Evolutionary conservation across 306 rosid species (phyloP), one percentile per base, ranked within the genome.

Genomic region (Sphenostylis stenocarpa): DNA sequence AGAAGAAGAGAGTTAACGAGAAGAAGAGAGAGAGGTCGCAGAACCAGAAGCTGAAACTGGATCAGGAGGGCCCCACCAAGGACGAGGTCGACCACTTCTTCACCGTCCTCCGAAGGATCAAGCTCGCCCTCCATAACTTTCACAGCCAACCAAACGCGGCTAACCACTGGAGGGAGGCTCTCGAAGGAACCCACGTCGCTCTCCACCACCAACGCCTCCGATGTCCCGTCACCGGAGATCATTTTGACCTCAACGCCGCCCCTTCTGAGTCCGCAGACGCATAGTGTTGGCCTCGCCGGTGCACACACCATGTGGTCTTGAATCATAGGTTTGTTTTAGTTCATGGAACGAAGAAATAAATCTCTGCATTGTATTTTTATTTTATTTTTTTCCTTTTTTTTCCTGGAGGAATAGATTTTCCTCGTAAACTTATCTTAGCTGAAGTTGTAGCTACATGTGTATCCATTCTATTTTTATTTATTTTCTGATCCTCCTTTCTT

Each of bases 1-100:
- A 36, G 61, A 52, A 70, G 72, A 76, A 51, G 75, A 31, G 69
- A 11, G 41, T 8, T 36, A 36, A 8, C 2, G 7, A 28, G 5
- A 11, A 23, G 17, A 26, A 23, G 58, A 38, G 41, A 38, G 17
- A 31, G 67, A 75, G 76, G 77, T 72, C 52, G 39, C 48, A 12
- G 20, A 17, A 20, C 31, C 48, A 12, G 20, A 17, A 20, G 21
- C 26, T 0, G 4, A 2, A 7, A 36, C 1, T 48, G 16, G 48
- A 44, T 44, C 38, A 10, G 52, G 77, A 2, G 39, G 6, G 15
- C 14, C 85, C 85, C 1, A 70, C 86, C 29, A 87, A 85, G 83
- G 89, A 82, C 70, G 91, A 84, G 85, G 91, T 90, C 70, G 94
- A 90, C 72, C 91, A 87, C 73, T 87, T 90, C 69, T 90, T 74